Conservation (phyloP, 805 yeast genomes). For the Metschnikowia proteae region DNA sequence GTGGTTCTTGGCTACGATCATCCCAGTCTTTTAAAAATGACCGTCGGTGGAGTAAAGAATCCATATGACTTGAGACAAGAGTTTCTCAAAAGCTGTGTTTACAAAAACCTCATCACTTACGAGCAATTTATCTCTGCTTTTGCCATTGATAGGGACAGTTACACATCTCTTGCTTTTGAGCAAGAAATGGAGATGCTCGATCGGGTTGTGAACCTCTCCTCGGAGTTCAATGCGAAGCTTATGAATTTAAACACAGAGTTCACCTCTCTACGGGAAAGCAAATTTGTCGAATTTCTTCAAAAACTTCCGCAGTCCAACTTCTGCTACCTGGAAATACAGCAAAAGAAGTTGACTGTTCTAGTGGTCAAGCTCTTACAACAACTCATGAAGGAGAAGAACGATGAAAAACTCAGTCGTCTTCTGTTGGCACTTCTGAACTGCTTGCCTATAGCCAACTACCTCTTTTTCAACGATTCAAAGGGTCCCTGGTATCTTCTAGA, state of each 20-base stretch:
- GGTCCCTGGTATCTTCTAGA: constrained; percentile 23
- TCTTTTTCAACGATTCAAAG: constrained; percentile 12
- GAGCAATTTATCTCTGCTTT: constrained; percentile 25
- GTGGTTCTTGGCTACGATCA: constrained; percentile 5
- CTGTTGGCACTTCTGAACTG: constrained; percentile 14
- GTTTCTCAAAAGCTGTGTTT: constrained; percentile 31
- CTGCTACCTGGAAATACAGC: constrained; percentile 19
- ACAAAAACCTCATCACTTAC: constrained; percentile 25
- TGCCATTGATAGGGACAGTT: constrained; percentile 25
- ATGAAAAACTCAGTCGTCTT: constrained; percentile 29
- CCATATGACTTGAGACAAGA: constrained; percentile 24
- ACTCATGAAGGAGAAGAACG: constrained; percentile 13
- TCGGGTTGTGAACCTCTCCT: constrained; percentile 12
- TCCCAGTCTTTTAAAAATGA: constrained; percentile 4
- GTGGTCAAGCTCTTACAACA: constrained; percentile 8
- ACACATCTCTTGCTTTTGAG: constrained; percentile 21
- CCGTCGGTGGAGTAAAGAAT: constrained; percentile 16
- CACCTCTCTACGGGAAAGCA: constrained; percentile 39
- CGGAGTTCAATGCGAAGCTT: constrained; percentile 29
- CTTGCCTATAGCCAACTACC: constrained; percentile 12
- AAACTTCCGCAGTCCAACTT: constrained; percentile 17
- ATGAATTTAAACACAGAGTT: constrained; percentile 35
- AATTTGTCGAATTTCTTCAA: constrained; percentile 27
- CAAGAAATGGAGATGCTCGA: constrained; percentile 27
- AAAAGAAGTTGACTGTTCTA: constrained; percentile 19